These are phyloP conservation scores for Eutrema japonicum DNA, from an alignment of 345 rosid genomes.

Conservation along the genomic window DNA sequence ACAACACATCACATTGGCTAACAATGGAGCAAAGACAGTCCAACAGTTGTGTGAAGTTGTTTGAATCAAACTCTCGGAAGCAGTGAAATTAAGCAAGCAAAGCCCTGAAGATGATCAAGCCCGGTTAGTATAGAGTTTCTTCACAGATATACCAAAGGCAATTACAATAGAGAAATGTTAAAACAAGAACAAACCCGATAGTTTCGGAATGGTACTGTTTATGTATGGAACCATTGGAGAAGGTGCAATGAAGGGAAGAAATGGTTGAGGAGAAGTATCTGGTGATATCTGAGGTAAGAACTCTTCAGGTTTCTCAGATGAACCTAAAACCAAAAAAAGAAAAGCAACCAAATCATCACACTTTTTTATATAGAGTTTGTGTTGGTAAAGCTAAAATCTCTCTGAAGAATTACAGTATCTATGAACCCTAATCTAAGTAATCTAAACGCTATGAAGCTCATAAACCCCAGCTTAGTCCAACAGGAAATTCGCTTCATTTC, in stretches of 20 bases:
- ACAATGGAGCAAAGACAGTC: constrained; percentile 72
- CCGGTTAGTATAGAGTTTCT: neutral
- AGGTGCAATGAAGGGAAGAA: constrained; percentile 89
- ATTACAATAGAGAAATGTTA: neutral
- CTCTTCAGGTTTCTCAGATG: constrained; percentile 45
- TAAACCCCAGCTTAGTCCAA: constrained; percentile 15
- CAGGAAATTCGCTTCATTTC: constrained; percentile 14
- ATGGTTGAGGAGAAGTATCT: constrained; percentile 74
- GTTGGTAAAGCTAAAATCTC: neutral
- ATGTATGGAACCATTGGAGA: constrained; percentile 82
- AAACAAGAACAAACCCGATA: constrained; percentile 66
- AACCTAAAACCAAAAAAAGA: constrained; percentile 51
- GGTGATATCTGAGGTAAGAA: constrained; percentile 76
- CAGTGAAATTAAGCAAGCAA: constrained; percentile 74
- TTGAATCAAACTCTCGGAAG: constrained; percentile 70
- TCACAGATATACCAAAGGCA: constrained; percentile 1
- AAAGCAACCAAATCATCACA: constrained; percentile 14
- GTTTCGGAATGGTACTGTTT: constrained; percentile 68
- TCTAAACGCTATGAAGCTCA: constrained; percentile 12
- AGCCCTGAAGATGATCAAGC: constrained; percentile 52
- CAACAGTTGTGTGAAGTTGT: constrained; percentile 83
- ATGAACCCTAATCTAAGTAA: constrained; percentile 30
- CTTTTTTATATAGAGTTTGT: neutral
- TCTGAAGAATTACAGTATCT: neutral
- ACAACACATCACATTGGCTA: constrained; percentile 95